These are phyloP conservation scores for Candida gorgasii DNA, from an alignment of 805 yeast genomes.

Conservation along the genomic window DNA sequence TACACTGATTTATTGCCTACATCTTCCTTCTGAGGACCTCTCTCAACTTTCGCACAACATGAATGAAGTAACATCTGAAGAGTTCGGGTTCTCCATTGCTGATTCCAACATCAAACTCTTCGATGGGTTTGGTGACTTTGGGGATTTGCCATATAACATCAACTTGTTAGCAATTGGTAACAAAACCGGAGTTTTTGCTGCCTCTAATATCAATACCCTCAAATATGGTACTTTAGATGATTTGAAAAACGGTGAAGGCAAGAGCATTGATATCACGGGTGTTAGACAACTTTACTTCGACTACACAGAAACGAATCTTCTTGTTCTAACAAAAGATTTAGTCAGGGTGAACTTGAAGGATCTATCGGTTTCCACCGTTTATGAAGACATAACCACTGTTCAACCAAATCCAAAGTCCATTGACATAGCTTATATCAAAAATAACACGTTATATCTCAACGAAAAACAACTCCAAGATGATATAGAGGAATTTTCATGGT, in stretches of 20 bases:
- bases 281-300: slow-evolving; percentile 27
- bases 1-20: too few species aligned
- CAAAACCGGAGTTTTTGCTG: slow-evolving; percentile 26
- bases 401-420: slow-evolving; percentile 3
- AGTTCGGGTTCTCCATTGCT: slow-evolving; percentile 37
- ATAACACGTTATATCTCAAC: slow-evolving; percentile 16
- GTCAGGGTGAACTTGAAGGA: not conserved
- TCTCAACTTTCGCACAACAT: slow-evolving; percentile 2
- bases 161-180: slow-evolving; percentile 31
- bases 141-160: slow-evolving; percentile 26
- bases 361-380: not conserved
- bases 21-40: too few species aligned
- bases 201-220: slow-evolving; percentile 28
- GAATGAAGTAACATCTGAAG: slow-evolving; percentile 31
- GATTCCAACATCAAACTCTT: slow-evolving; percentile 27
- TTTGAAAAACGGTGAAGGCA: slow-evolving; percentile 17
- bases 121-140: slow-evolving; percentile 21
- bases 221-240: slow-evolving; percentile 27
- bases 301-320: slow-evolving; percentile 27
- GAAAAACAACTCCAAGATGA: slow-evolving; percentile 9
- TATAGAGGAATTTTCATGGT: slow-evolving; percentile 16
- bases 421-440: slow-evolving; percentile 13
- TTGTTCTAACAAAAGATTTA: slow-evolving; percentile 15
- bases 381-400: not conserved
- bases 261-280: slow-evolving; percentile 10